A percentile compares a stretch with the other conserved stretches of the same genome.
These are phyloP conservation scores for Cyclotella kingstonii DNA, from an alignment of 108 stramenopile species.

Conservation along the genomic window DNA sequence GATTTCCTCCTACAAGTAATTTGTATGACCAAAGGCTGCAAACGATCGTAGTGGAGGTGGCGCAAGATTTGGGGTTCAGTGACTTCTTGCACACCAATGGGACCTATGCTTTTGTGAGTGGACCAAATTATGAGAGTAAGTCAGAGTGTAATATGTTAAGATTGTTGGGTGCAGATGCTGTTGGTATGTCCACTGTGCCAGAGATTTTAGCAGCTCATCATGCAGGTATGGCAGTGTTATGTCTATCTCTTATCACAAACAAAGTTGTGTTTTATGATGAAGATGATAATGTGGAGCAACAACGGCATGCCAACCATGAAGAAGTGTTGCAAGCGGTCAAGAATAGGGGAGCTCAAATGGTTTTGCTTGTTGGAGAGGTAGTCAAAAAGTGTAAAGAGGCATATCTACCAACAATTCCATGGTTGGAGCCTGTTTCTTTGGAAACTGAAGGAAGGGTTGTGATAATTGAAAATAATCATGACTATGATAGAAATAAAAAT, in stretches of 20 bases:
- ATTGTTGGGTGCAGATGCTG: constrained; percentile 71
- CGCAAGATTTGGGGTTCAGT: constrained; percentile 49
- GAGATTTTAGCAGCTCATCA: constrained; percentile 91
- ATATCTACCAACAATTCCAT: constrained; percentile 9
- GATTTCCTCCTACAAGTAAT: constrained; percentile 85
- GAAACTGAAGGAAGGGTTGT: constrained; percentile 26
- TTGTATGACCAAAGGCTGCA: constrained; percentile 61
- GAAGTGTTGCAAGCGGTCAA: constrained; percentile 87
- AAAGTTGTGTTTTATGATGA: constrained; percentile 61
- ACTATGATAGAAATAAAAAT: not conserved
- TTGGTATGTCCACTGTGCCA: constrained; percentile 90
- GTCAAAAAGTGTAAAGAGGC: constrained; percentile 33
- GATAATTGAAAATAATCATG: not conserved
- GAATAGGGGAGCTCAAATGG: constrained; percentile 65
- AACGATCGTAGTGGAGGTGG: constrained; percentile 50
- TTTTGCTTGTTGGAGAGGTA: constrained; percentile 66
- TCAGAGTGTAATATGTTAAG: constrained; percentile 80
- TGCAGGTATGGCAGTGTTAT: constrained; percentile 83
- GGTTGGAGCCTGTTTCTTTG: constrained; percentile 29
- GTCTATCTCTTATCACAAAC: constrained; percentile 87
- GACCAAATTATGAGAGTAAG: constrained; percentile 91
- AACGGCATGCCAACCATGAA: constrained; percentile 77
- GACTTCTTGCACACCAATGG: constrained; percentile 63
- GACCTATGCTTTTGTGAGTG: constrained; percentile 89
- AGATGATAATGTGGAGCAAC: constrained; percentile 25